phyloP scores from a whole-genome alignment of 805 yeast species.

The Barnettozyma botsteinii region DNA sequence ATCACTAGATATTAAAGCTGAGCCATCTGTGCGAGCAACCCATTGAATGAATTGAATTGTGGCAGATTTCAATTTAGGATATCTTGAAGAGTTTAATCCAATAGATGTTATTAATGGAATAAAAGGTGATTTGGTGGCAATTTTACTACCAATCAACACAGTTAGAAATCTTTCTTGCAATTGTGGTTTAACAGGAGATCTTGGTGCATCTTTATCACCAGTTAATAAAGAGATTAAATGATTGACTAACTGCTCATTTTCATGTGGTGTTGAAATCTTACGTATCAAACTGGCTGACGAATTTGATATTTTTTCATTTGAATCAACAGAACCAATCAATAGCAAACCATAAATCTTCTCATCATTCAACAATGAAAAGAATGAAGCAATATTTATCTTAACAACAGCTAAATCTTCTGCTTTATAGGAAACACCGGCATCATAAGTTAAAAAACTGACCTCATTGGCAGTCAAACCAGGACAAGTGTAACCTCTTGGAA shows the following conservation, averaged over 20 bases:
- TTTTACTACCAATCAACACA: slow-evolving; percentile 45
- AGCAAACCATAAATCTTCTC: slow-evolving; percentile 41
- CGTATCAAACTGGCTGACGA: slow-evolving; percentile 45
- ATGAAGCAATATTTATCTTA: slow-evolving; percentile 37
- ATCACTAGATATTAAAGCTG: slow-evolving; percentile 12
- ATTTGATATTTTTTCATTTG: slow-evolving; percentile 49
- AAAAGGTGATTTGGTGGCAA: slow-evolving; percentile 37
- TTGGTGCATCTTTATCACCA: slow-evolving; percentile 38
- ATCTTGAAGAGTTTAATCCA: slow-evolving; percentile 52
- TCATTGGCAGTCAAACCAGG: slow-evolving; percentile 63
- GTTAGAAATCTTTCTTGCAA: slow-evolving; percentile 52
- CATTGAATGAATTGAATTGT: slow-evolving; percentile 63
- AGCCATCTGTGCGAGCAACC: slow-evolving; percentile 35
- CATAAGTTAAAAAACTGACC: slow-evolving; percentile 55
- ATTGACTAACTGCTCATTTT: slow-evolving; percentile 40
- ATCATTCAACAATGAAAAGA: slow-evolving; percentile 31
- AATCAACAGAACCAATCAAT: slow-evolving; percentile 60
- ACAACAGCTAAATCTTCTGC: slow-evolving; percentile 38
- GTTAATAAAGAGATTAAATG: slow-evolving; percentile 41
- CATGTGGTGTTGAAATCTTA: slow-evolving; percentile 46
- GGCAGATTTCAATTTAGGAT: slow-evolving; percentile 45
- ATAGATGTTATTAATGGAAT: slow-evolving; percentile 47
- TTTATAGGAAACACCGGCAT: slow-evolving; percentile 60
- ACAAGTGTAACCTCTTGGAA: slow-evolving; percentile 41
- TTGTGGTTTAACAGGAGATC: slow-evolving; percentile 48